Evolutionary conservation across 306 rosid genomes (phyloP), one percentile per base, ranked within the genome.

Genomic region (Oxytropis ochrocephala): DNA sequence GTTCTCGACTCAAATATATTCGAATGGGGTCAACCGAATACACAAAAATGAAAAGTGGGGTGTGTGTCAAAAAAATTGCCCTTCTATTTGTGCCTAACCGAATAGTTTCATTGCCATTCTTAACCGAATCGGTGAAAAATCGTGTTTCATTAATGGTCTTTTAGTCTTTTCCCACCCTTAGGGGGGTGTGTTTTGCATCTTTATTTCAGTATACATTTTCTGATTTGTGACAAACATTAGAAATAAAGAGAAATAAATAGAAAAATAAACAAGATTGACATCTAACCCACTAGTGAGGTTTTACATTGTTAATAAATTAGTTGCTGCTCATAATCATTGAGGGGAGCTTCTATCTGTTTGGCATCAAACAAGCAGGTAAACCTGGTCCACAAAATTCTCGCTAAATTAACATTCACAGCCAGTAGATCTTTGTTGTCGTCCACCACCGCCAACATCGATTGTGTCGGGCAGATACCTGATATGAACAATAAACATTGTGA

Each of bases 401-500:
- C 43, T 38, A 38, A 61, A 53, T 83, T 78, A 92, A 72, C 98
- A 92, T 80, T 89, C 98, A 75, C 98, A 92, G 18, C 96, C 98
- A 0, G 96, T 87, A 9, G 98, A 88, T 82, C 95, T 87, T 75
- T 89, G 98, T 56, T 89, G 98, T 72, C 88, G 81, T 46, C 91
- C 91, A 36, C 92, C 98, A 33, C 88, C 86, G 9, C 62, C 91
- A 36, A 92, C 92, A 47, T 92, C 96, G 12, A 92, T 86, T 36
- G 95, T 83, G 73, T 92, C 98, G 5, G 98, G 98, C 16, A 92
- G 85, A 80, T 92, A 92, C 81, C 98, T 92, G 76, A 53, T 54
- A 73, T 43, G 56, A 66, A 50, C 63, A 71, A 62, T 19, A 77
- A 29, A 39, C 10, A 35, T 18, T n/a, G 57, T 44, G 30, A 68